Conservation (phyloP, 2,329 filamentous ascomycete species). For the Metarhizium humberi region DNA sequence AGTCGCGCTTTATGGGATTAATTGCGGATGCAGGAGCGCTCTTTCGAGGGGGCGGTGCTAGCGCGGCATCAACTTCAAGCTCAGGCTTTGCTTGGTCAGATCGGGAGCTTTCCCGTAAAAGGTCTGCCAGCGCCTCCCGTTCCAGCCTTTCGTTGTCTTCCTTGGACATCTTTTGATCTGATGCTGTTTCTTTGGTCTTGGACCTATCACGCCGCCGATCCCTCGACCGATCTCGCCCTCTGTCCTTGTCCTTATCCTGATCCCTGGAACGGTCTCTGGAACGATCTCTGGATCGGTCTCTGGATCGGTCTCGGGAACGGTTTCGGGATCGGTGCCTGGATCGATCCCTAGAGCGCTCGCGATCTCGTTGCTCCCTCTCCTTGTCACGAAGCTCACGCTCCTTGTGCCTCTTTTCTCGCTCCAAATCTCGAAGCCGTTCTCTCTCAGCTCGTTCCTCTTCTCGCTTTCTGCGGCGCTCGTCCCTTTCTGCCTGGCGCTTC, state of each 20-base stretch:
- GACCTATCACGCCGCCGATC: conserved; percentile 20
- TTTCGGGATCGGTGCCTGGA: conserved; percentile 12
- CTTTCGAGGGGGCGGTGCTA: conserved; percentile 46
- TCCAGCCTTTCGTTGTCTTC: conserved; percentile 50
- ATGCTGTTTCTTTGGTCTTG: conserved; percentile 27
- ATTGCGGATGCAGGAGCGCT: conserved; percentile 47
- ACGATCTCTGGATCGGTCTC: conserved; percentile 21
- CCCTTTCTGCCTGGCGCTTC: conserved; percentile 40
- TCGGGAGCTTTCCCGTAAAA: conserved; percentile 49
- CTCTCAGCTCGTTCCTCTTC: conserved; percentile 48
- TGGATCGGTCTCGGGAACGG: conserved; percentile 8
- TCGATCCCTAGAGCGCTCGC: not conserved
- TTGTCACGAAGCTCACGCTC: conserved; percentile 28
- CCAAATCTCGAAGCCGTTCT: conserved; percentile 32
- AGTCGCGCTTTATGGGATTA: conserved; percentile 40
- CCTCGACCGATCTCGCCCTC: conserved; percentile 21
- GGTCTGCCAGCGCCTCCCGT: conserved; percentile 47
- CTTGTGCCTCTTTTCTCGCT: conserved; percentile 30
- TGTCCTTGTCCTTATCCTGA: conserved; percentile 18
- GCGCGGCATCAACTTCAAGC: conserved; percentile 45
- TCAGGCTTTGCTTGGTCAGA: conserved; percentile 39
- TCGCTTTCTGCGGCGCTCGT: conserved; percentile 39
- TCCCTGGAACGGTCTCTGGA: conserved; percentile 21
- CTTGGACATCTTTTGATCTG: conserved; percentile 43
- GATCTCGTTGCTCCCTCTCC: conserved; percentile 19